Percentiles rank a stretch among this genome's conserved stretches.
Evolutionary conservation across 257 asterid species (phyloP).

Genomic region (Handroanthus guayacan): DNA sequence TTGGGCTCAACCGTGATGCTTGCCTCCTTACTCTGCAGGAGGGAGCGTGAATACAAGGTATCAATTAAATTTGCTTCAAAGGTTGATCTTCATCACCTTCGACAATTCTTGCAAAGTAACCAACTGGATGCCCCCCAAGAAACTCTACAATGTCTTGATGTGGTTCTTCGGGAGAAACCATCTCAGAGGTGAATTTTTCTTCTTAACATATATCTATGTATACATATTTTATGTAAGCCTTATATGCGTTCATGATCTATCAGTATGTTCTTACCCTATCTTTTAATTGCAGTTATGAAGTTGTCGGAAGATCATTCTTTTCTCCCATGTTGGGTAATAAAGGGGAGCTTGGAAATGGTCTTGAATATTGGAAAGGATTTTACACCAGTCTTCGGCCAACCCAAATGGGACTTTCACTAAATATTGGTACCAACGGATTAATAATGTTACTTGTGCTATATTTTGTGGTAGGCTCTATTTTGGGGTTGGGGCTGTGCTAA

Average conservation of each 20-base stretch:
- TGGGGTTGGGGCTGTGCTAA: neutral
- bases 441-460: neutral
- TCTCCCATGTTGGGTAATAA: slow-evolving; percentile 29
- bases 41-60: slow-evolving; percentile 65
- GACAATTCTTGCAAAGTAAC: slow-evolving; percentile 49
- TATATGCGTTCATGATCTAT: neutral
- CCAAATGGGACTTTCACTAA: slow-evolving; percentile 89
- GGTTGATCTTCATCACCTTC: slow-evolving; percentile 61
- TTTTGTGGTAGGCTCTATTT: neutral
- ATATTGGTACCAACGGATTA: slow-evolving; percentile 56
- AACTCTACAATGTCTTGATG: slow-evolving; percentile 79
- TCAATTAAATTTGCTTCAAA: slow-evolving; percentile 67
- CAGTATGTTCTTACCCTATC: neutral
- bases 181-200: slow-evolving; percentile 40
- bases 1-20: neutral
- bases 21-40: slow-evolving; percentile 49
- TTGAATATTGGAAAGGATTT: slow-evolving; percentile 78
- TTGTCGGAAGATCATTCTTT: slow-evolving; percentile 86
- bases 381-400: slow-evolving; percentile 89
- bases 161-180: slow-evolving; percentile 71
- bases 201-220: neutral
- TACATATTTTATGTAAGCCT: neutral
- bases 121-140: slow-evolving; percentile 77
- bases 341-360: slow-evolving; percentile 68
- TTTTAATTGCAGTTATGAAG: slow-evolving; percentile 54